phyloP scores from a whole-genome alignment of 1,139 yeast species.

The Lipomyces yarrowii region DNA sequence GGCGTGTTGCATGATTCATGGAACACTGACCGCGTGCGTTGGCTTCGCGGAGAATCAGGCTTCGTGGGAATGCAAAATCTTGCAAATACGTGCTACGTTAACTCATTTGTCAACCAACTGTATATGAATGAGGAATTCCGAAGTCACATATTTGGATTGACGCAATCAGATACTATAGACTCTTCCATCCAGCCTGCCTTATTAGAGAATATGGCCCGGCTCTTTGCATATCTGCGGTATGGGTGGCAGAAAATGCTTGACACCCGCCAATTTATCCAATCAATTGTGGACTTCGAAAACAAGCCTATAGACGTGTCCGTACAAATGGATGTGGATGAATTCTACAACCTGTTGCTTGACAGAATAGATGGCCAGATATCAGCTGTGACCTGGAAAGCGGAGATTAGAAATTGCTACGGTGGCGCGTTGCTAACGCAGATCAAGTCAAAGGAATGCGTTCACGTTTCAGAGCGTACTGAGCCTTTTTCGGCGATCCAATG shows the following conservation, averaged over 20 bases:
- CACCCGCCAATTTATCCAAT: constrained; percentile 13
- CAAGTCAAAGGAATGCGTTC: constrained; percentile 27
- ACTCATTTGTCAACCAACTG: constrained; percentile 25
- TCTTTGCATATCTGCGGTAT: constrained; percentile 23
- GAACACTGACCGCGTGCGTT: constrained; percentile 22
- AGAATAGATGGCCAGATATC: constrained; percentile 20
- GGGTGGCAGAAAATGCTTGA: constrained; percentile 23
- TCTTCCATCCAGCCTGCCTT: neutral
- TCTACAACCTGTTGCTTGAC: constrained; percentile 25
- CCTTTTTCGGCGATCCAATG: constrained; percentile 30
- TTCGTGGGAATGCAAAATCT: constrained; percentile 25
- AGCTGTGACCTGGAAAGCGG: constrained; percentile 3
- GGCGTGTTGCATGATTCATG: constrained; percentile 19
- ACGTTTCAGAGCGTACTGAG: constrained; percentile 24
- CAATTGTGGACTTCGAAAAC: constrained; percentile 26
- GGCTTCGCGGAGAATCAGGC: constrained; percentile 23
- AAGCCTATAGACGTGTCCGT: constrained; percentile 26
- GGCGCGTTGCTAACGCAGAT: constrained; percentile 27
- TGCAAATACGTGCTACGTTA: constrained; percentile 28
- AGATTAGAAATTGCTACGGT: constrained; percentile 17
- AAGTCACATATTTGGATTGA: constrained; percentile 10
- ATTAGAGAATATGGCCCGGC: constrained; percentile 1
- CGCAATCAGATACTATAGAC: neutral
- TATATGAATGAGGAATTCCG: constrained; percentile 26
- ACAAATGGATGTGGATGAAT: constrained; percentile 30